These are phyloP conservation scores for Candolleomyces efflorescens DNA, from an alignment of 768 basidiomycete species.

Conservation along the genomic window DNA sequence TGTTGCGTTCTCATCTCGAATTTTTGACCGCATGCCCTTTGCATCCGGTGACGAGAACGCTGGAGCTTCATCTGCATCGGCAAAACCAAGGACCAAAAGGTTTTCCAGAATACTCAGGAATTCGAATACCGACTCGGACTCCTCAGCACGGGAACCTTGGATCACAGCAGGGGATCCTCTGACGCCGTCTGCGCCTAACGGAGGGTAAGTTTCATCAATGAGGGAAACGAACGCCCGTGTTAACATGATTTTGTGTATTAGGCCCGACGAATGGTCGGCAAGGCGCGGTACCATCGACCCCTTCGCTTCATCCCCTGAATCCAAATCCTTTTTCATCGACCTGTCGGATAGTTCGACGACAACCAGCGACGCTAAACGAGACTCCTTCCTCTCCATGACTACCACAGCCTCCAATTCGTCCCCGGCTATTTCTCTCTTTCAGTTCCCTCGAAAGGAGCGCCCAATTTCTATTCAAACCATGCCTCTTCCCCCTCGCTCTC, in stretches of 20 bases:
- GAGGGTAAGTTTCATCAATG: constrained; percentile 11
- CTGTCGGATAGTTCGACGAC: constrained; percentile 17
- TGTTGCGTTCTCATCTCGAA: constrained; percentile 27
- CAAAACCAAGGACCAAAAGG: constrained; percentile 13
- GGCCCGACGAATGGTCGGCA: neutral
- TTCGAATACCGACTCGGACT: neutral
- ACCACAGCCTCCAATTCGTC: constrained; percentile 30
- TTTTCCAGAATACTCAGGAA: constrained; percentile 4
- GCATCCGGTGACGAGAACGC: constrained; percentile 19
- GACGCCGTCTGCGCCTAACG: constrained; percentile 20
- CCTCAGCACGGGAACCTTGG: constrained; percentile 24
- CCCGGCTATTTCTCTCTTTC: constrained; percentile 14
- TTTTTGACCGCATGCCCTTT: constrained; percentile 29
- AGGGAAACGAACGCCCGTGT: neutral
- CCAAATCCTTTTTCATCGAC: constrained; percentile 40
- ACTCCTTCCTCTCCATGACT: constrained; percentile 41
- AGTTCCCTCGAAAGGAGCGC: constrained; percentile 15
- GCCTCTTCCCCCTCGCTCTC: constrained; percentile 22
- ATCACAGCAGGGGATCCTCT: constrained; percentile 28
- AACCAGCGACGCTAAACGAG: constrained; percentile 23
- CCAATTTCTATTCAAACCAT: constrained; percentile 24
- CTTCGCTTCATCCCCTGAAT: constrained; percentile 35
- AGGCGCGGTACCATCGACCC: constrained; percentile 29
- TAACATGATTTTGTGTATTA: neutral
- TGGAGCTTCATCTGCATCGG: constrained; percentile 13